Evolutionary conservation across 2,329 filamentous ascomycete species (phyloP).

Genomic region (Clonostachys sp.): DNA sequence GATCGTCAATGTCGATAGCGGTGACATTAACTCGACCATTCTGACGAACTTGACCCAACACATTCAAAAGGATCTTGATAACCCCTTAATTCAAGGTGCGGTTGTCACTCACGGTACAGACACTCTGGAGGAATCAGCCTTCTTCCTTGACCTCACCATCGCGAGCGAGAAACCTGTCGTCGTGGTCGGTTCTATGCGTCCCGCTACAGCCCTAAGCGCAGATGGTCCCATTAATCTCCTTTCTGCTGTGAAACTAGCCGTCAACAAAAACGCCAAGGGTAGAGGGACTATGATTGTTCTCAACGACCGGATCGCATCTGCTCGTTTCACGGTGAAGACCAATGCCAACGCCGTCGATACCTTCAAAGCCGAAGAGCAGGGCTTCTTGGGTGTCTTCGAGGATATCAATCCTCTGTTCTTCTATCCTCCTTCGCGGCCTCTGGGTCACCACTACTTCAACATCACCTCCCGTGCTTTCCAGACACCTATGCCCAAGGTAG

Average conservation of each 20-base stretch:
- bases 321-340: slow-evolving; percentile 57
- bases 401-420: slow-evolving; percentile 57
- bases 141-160: slow-evolving; percentile 56
- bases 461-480: slow-evolving; percentile 16
- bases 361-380: slow-evolving; percentile 53
- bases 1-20: slow-evolving; percentile 42
- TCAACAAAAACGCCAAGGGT: slow-evolving; percentile 32
- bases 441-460: slow-evolving; percentile 38
- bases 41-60: slow-evolving; percentile 40
- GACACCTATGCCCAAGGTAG: slow-evolving; percentile 43
- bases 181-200: slow-evolving; percentile 58
- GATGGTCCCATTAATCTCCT: slow-evolving; percentile 61
- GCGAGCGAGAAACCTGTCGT: slow-evolving; percentile 55
- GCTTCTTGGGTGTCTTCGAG: slow-evolving; percentile 53
- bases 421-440: slow-evolving; percentile 44
- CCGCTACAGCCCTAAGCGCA: slow-evolving; percentile 56
- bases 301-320: slow-evolving; percentile 55
- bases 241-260: slow-evolving; percentile 53
- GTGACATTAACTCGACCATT: slow-evolving; percentile 40
- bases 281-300: slow-evolving; percentile 56
- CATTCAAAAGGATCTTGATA: slow-evolving; percentile 42
- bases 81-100: slow-evolving; percentile 36
- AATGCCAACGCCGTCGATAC: slow-evolving; percentile 60
- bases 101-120: slow-evolving; percentile 64
- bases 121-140: slow-evolving; percentile 58